Evolutionary conservation across 2,329 filamentous ascomycete species (phyloP), one percentile per base, ranked within the genome.

Genomic region (Tolypocladium pustulatum): DNA sequence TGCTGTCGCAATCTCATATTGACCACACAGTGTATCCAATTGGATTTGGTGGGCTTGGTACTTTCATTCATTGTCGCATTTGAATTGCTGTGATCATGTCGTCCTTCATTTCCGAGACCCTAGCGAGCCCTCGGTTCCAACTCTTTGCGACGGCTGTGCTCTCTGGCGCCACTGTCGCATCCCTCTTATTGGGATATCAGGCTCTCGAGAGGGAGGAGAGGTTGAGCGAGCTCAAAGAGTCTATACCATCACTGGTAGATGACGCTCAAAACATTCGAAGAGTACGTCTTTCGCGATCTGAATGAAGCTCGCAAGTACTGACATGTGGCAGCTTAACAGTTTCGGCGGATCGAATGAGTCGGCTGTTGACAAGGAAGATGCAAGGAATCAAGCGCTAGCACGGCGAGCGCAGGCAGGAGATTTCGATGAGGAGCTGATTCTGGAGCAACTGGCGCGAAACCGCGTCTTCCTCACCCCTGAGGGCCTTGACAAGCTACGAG

Each of bases 381-480:
- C 78, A 27, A 79, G 83, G 34, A 84, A 84, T 66, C 76, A 81
- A 59, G 76, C 76, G 3, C 76, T 88, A 17, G 85, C 84, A 1
- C 76, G 76, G 38, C 78, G 84, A 22, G 85, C 85, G 0, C 83
- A 84, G 62, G 77, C 76, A 13, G 85, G 84, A 56, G 82, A 87
- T 68, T 87, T 84, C 65, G 83, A 86, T 66, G 82, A 87, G 66
- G 92, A 94, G 66, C 81, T 99, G 51, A 93, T 97, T 59, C 82
- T 96, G 54, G 94, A 99, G 75, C 94, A 99, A 72, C 82, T 99
- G 15, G 92, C 93, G 2, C 87, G 94, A 55, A 97, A 97, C 71
- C 84, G 90, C 57, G 91, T 94, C 36, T 99, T 99, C 69, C 83
- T 99, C 13, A 90, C 83, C 17, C 86, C 93, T 36, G 86, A 86